These are phyloP conservation scores for Arabis hirsuta DNA, from an alignment of 345 rosid species.

Conservation along the genomic window DNA sequence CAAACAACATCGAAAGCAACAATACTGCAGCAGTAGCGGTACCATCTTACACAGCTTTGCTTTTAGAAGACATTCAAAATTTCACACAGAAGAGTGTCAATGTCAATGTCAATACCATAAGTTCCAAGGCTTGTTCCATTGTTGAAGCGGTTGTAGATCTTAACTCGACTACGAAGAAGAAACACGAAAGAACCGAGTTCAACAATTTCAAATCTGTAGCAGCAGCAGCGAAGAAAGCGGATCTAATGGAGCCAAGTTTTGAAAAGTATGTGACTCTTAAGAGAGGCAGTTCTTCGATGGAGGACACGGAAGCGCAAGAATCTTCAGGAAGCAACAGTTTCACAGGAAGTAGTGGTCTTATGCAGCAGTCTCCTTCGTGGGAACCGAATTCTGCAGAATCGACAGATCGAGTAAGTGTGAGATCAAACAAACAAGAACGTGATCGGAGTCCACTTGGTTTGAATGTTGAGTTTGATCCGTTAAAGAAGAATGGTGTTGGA, in stretches of 20 bases:
- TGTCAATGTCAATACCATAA: slow-evolving; percentile 32
- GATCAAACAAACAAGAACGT: slow-evolving; percentile 54
- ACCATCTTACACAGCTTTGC: slow-evolving; percentile 67
- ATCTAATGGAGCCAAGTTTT: slow-evolving; percentile 80
- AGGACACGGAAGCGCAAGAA: slow-evolving; percentile 77
- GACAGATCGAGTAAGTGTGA: slow-evolving; percentile 66
- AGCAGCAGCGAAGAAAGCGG: slow-evolving; percentile 56
- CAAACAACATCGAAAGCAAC: slow-evolving; percentile 40
- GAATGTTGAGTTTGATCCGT: slow-evolving; percentile 34
- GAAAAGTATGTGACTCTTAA: slow-evolving; percentile 85
- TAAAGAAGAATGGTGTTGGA: slow-evolving; percentile 46
- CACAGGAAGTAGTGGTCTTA: slow-evolving; percentile 49
- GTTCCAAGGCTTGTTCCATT: slow-evolving; percentile 74
- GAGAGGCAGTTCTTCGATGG: slow-evolving; percentile 57
- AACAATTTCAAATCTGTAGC: slow-evolving; percentile 30
- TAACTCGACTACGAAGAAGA: slow-evolving; percentile 60
- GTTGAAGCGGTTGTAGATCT: slow-evolving; percentile 88
- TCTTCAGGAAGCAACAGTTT: slow-evolving; percentile 94
- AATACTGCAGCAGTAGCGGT: slow-evolving; percentile 45
- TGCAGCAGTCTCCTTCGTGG: slow-evolving; percentile 61
- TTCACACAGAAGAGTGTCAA: slow-evolving; percentile 71
- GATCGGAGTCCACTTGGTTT: slow-evolving; percentile 53
- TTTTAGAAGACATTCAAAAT: slow-evolving; percentile 91
- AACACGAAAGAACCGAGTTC: slow-evolving; percentile 45
- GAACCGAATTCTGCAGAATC: slow-evolving; percentile 84